phyloP scores from a whole-genome alignment of 352 stramenopile genomes.

The Plasmopara viticola region DNA sequence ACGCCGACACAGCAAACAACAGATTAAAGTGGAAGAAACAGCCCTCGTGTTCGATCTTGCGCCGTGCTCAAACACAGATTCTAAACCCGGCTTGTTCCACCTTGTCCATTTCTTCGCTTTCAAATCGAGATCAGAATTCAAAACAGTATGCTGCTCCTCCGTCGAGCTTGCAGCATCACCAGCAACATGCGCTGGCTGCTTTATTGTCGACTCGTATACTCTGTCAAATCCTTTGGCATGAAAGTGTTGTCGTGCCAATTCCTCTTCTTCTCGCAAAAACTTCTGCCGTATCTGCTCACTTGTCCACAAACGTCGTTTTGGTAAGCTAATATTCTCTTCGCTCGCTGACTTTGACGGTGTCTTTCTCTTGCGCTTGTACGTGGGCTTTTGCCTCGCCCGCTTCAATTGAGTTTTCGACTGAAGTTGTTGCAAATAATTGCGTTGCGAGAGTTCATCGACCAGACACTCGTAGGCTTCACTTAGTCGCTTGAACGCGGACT shows the following conservation, averaged over 20 bases:
- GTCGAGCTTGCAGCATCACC: not conserved
- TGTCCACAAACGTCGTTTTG: constrained; percentile 25
- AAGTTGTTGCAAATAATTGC: constrained; percentile 43
- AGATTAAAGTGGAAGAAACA: constrained; percentile 12
- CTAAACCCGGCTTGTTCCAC: constrained; percentile 25
- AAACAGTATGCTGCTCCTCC: constrained; percentile 24
- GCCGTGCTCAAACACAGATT: too few relatives aligned
- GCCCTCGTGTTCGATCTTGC: not conserved
- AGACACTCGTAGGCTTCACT: constrained; percentile 77
- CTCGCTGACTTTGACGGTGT: not conserved
- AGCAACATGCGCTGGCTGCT: not conserved
- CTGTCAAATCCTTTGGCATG: constrained; percentile 55
- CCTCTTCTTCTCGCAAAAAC: constrained; percentile 72
- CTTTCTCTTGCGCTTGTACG: constrained; percentile 18
- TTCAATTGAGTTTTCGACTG: not conserved
- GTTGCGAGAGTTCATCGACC: constrained; percentile 35
- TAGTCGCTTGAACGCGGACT: constrained; percentile 72
- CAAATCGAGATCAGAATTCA: constrained; percentile 31
- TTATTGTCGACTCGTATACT: constrained; percentile 24
- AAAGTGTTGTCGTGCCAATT: constrained; percentile 51
- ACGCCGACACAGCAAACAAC: constrained; percentile 62
- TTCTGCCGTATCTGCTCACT: constrained; percentile 61
- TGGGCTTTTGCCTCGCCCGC: constrained; percentile 5
- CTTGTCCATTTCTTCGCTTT: constrained; percentile 34
- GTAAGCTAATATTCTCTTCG: not conserved